A percentile compares a stretch with the other conserved stretches of the same genome.
Evolutionary conservation across 2,329 filamentous ascomycete genomes (phyloP).

Genomic region (Exophiala dermatitidis): DNA sequence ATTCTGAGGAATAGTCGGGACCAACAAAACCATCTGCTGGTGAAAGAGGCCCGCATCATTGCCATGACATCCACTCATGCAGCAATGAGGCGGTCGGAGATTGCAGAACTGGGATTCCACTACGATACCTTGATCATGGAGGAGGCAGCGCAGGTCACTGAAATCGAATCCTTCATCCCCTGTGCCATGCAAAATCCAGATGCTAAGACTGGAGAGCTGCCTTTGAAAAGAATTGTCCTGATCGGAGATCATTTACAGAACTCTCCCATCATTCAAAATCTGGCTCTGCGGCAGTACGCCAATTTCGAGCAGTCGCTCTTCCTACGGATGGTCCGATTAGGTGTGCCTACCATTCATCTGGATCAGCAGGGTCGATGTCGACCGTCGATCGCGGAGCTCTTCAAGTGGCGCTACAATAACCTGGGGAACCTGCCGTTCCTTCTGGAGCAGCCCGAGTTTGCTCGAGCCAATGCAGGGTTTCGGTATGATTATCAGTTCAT

Average conservation of each 20-base stretch:
- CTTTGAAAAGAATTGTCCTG: conserved; percentile 79
- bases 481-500: conserved; percentile 95
- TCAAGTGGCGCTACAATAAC: conserved; percentile 79
- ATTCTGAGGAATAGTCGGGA: conserved; percentile 81
- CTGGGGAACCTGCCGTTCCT: conserved; percentile 75
- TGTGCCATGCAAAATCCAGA: conserved; percentile 70
- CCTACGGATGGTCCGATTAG: conserved; percentile 78
- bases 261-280: conserved; percentile 87
- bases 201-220: conserved; percentile 62
- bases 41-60: conserved; percentile 92
- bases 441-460: conserved; percentile 61
- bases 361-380: conserved; percentile 91
- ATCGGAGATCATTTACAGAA: conserved; percentile 97
- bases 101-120: conserved; percentile 83
- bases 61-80: conserved; percentile 99
- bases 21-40: conserved; percentile 90
- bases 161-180: conserved; percentile 94
- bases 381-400: conserved; percentile 77
- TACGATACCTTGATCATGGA: conserved; percentile 99
- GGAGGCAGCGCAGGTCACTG: conserved; percentile 95
- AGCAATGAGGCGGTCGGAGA: conserved; percentile 86
- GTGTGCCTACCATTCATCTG: conserved; percentile 82
- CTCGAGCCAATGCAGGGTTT: conserved; percentile 81
- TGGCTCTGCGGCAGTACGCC: conserved; percentile 88
- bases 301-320: conserved; percentile 96